Evolutionary conservation across 1,284 basidiomycete species (phyloP).

Genomic region (Cryptococcus amylolentus): DNA sequence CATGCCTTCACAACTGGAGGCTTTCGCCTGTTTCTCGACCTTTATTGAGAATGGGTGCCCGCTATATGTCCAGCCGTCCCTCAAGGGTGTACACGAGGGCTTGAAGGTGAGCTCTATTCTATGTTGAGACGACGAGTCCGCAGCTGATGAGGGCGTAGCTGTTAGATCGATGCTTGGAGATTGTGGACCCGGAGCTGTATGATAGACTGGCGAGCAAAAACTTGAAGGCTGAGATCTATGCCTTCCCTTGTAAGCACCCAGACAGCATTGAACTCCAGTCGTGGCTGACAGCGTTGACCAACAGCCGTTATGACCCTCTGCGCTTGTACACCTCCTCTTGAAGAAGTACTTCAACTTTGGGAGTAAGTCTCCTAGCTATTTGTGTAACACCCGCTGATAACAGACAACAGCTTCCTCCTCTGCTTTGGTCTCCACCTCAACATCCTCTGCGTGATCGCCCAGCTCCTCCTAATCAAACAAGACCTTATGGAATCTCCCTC

Average conservation of each 20-base stretch:
- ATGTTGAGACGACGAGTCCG: no score
- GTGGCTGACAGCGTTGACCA: neutral
- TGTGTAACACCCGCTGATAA: neutral
- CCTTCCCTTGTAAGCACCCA: slow-evolving; percentile 77
- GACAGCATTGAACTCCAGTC: neutral
- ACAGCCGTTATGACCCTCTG: slow-evolving; percentile 91
- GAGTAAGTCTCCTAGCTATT: slow-evolving; percentile 53
- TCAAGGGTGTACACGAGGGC: slow-evolving; percentile 90
- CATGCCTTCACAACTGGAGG: slow-evolving; percentile 92
- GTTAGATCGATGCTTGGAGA: slow-evolving; percentile 82
- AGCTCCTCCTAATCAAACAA: slow-evolving; percentile 81
- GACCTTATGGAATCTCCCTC: slow-evolving; percentile 80
- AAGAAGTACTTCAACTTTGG: slow-evolving; percentile 91
- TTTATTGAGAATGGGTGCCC: slow-evolving; percentile 94
- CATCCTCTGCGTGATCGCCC: slow-evolving; percentile 92
- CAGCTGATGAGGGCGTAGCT: slow-evolving; percentile 56
- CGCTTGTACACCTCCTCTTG: slow-evolving; percentile 91
- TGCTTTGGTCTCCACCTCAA: slow-evolving; percentile 96
- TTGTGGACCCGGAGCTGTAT: slow-evolving; percentile 83
- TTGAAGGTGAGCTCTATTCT: slow-evolving; percentile 66
- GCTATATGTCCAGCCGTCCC: slow-evolving; percentile 88
- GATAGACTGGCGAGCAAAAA: slow-evolving; percentile 80
- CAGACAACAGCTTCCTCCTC: slow-evolving; percentile 65
- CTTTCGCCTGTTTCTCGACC: slow-evolving; percentile 89
- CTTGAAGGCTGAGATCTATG: slow-evolving; percentile 95